Conservation (phyloP, 495 filamentous ascomycete species). For the Hypoxylon cercidicola region DNA sequence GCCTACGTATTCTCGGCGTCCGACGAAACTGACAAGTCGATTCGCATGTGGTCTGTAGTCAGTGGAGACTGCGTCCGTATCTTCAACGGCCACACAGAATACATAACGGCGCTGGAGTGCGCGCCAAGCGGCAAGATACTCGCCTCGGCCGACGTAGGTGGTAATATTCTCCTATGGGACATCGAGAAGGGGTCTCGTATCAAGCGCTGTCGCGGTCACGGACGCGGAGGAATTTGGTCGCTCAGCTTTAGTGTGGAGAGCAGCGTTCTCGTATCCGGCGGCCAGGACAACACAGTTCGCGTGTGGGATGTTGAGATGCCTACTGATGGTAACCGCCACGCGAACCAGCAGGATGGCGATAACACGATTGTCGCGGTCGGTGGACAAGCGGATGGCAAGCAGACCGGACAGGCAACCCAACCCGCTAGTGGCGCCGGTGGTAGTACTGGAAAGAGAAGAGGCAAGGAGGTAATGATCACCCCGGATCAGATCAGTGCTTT, state of each 20-base stretch:
- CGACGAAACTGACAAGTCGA: constrained; percentile 80
- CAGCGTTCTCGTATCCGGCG: constrained; percentile 85
- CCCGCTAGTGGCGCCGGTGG: constrained; percentile 57
- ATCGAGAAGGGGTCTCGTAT: constrained; percentile 80
- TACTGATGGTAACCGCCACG: constrained; percentile 53
- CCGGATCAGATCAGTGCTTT: constrained; percentile 94
- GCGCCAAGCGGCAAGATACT: constrained; percentile 87
- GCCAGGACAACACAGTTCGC: constrained; percentile 91
- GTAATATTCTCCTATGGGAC: constrained; percentile 93
- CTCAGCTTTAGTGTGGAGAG: constrained; percentile 91
- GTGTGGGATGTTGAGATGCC: constrained; percentile 88
- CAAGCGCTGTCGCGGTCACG: constrained; percentile 94
- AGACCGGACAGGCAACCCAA: constrained; percentile 44
- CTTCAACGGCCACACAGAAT: constrained; percentile 90
- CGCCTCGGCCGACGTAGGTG: constrained; percentile 85
- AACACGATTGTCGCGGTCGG: constrained; percentile 53
- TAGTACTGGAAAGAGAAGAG: constrained; percentile 77
- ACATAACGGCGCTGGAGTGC: constrained; percentile 83
- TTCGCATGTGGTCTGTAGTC: constrained; percentile 95
- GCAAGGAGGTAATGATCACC: constrained; percentile 89
- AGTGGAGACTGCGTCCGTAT: constrained; percentile 87
- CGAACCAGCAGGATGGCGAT: constrained; percentile 50
- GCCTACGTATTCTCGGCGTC: constrained; percentile 92
- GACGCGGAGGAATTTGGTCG: constrained; percentile 92
- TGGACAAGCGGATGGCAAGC: constrained; percentile 66